Base-by-base conservation (phyloP, 2,329 filamentous ascomycete genomes). In the Pseudogymnoascus destructans region DNA sequence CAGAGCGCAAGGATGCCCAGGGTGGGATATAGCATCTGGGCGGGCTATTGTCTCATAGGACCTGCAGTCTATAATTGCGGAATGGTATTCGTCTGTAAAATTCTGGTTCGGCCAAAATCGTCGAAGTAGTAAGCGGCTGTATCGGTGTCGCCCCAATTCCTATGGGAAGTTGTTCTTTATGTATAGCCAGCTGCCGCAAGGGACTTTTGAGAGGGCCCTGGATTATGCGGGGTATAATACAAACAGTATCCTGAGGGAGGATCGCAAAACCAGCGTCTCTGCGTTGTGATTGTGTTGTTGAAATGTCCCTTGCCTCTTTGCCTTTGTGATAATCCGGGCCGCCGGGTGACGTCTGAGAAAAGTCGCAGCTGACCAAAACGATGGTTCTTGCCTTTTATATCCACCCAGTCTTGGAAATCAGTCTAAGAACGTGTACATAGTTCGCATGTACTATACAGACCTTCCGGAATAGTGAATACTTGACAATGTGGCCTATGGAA, bases 401-500 rank as follows among this genome's bases (percentile, higher is more conserved):
- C 25, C 9, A 52, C 46, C 46, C 46, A 52, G 46, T 52, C 25
- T 30, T 52, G 15, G 46, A 10, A 19, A 15, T 52, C 46, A 52
- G 10, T 52, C 8, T 17, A 52, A 32, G 15, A 52, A 52, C 57
- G 13, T 61, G 19, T 42, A 59, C 62, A 11, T 62, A 57, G 17
- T 63, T 63, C 25, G 56, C 30, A 17, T 60, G 52, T 10, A 62
- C 21, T 21, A 27, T 23, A 33, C 25, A 27, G 40, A n/a, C 11
- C 21, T 30, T 15, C 17, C 21, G 15, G 15, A 52, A 52, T 52
- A 52, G 25, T 10, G 25, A 30, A 52, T 52, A 30, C n/a, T 52
- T 52, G 9, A 52, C 2, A 52, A 32, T 30, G 32, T 32, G 15
- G 25, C 46, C 46, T 52, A 52, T 52, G 46, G 46, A 52, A 52